These are phyloP conservation scores for Huntiella savannae DNA, from an alignment of 2,329 filamentous ascomycete species.

Conservation along the genomic window DNA sequence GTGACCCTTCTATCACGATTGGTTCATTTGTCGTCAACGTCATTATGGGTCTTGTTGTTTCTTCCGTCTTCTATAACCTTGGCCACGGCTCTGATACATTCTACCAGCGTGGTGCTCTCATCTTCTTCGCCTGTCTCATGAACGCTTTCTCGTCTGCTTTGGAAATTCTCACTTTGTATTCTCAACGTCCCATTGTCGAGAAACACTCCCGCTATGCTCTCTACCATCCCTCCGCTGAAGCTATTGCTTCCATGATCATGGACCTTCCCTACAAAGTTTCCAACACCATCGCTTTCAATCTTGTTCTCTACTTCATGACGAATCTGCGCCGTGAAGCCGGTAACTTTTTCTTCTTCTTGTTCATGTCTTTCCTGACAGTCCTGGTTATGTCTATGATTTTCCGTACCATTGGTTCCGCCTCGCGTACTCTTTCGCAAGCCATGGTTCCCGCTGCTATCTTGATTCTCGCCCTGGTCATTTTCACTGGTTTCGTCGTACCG, in stretches of 20 bases:
- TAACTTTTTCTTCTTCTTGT: constrained; percentile 68
- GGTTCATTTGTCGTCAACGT: constrained; percentile 53
- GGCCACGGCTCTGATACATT: constrained; percentile 47
- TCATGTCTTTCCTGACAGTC: constrained; percentile 55
- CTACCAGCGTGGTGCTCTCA: constrained; percentile 56
- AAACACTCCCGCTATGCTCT: constrained; percentile 75
- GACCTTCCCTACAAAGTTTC: constrained; percentile 68
- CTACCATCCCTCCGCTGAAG: constrained; percentile 78
- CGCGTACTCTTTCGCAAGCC: constrained; percentile 47
- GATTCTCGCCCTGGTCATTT: constrained; percentile 48
- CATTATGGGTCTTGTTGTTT: constrained; percentile 56
- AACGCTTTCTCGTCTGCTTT: constrained; percentile 68
- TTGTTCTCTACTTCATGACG: constrained; percentile 73
- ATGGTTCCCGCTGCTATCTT: constrained; percentile 40
- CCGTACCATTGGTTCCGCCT: constrained; percentile 59
- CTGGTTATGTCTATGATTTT: constrained; percentile 76
- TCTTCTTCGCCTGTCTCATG: constrained; percentile 78
- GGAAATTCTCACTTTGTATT: constrained; percentile 70
- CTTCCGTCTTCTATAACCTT: constrained; percentile 67
- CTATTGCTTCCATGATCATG: constrained; percentile 67
- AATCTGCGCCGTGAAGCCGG: constrained; percentile 56
- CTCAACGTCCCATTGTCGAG: constrained; percentile 79
- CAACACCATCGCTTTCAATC: constrained; percentile 61
- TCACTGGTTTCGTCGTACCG: constrained; percentile 50
- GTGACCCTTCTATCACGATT: constrained; percentile 58